phyloP scores from a whole-genome alignment of 202 grass and related monocot genomes.

The Zoysia matrella region DNA sequence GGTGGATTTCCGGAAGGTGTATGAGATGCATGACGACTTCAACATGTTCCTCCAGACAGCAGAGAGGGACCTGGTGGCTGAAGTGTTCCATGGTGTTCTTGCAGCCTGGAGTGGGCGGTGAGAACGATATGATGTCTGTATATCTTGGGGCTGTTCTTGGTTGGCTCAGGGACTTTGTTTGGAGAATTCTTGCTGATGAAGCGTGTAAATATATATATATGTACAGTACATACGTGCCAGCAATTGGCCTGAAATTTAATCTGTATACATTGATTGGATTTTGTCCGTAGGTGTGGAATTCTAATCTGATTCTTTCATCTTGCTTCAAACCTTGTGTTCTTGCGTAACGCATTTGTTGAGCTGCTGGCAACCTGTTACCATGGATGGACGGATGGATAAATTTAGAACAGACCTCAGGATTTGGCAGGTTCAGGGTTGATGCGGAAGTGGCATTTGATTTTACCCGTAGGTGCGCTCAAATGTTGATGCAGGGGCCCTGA shows the following conservation, averaged over 20 bases:
- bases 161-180: conserved; percentile 35
- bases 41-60: conserved; percentile 66
- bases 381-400: not conserved
- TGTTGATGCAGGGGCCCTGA: not conserved
- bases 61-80: conserved; percentile 78
- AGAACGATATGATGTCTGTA: conserved; percentile 12
- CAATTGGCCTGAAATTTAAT: conserved; percentile 32
- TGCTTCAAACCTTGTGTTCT: not conserved
- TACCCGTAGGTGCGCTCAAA: not conserved
- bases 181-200: conserved; percentile 34
- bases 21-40: conserved; percentile 80
- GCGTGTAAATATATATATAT: conserved; percentile 45
- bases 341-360: not conserved
- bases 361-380: not conserved
- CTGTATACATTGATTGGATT: conserved; percentile 46
- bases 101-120: conserved; percentile 75
- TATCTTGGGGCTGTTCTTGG: not conserved
- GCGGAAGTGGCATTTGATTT: not conserved
- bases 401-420: not conserved
- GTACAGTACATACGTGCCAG: conserved; percentile 17
- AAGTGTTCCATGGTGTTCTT: conserved; percentile 87
- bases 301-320: conserved; percentile 33
- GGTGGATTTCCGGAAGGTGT: conserved; percentile 91
- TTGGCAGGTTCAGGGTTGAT: not conserved
- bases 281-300: conserved; percentile 35